These are phyloP conservation scores for Penicillium fimorum DNA, from an alignment of 495 filamentous ascomycete genomes.

Conservation along the genomic window DNA sequence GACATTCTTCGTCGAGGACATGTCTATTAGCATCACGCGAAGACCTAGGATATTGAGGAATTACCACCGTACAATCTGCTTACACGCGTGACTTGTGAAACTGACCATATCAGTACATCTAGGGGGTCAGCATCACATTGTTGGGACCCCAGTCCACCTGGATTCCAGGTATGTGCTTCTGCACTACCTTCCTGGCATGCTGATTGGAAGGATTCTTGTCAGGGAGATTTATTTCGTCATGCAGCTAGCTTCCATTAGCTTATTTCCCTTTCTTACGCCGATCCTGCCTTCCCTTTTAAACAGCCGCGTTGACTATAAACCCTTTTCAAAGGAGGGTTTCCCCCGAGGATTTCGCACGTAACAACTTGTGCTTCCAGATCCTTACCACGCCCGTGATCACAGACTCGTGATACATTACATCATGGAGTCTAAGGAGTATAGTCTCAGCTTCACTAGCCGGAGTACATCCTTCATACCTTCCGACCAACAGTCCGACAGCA, in stretches of 20 bases:
- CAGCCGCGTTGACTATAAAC: neutral
- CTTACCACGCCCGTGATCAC: neutral
- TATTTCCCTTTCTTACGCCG: neutral
- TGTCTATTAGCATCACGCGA: neutral
- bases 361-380: neutral
- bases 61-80: neutral
- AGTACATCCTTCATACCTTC: neutral
- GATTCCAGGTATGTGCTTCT: slow-evolving; percentile 18
- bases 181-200: slow-evolving; percentile 1
- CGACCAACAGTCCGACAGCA: slow-evolving; percentile 8
- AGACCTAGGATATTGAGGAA: neutral
- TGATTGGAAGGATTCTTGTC: neutral
- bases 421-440: slow-evolving; percentile 12
- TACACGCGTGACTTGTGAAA: neutral
- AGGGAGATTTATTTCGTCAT: slow-evolving; percentile 19
- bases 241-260: slow-evolving; percentile 5
- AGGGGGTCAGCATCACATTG: slow-evolving; percentile 19
- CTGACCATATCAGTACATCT: slow-evolving; percentile 10
- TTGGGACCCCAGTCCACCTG: slow-evolving; percentile 9
- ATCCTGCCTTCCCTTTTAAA: neutral
- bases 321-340: neutral
- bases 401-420: neutral
- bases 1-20: neutral
- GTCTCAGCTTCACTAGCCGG: slow-evolving; percentile 7
- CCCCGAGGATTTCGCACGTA: neutral